A percentile compares a stretch with the other conserved stretches of the same genome.
Evolutionary conservation across 257 asterid species (phyloP).

Genomic region (Solanum virginianum): DNA sequence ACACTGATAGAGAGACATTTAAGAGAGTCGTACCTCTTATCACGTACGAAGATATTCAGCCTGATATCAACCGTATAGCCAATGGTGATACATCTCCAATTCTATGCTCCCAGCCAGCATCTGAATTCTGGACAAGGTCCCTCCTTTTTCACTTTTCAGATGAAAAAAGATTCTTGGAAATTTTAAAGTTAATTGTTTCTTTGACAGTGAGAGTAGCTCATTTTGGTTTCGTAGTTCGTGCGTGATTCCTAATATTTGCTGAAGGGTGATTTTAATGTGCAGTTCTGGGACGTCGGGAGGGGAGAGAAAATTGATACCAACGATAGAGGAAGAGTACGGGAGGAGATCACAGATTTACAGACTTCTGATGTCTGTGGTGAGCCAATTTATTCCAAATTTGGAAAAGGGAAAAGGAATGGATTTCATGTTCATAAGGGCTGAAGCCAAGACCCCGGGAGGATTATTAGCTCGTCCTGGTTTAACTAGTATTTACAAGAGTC

Average conservation of each 20-base stretch:
- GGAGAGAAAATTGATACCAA: background rate
- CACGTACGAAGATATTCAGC: conserved; percentile 22
- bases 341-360: background rate
- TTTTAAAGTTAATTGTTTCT: too few relatives aligned
- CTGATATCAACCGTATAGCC: conserved; percentile 17
- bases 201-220: background rate
- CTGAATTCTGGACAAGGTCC: conserved; percentile 25
- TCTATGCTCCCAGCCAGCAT: conserved; percentile 18
- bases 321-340: background rate
- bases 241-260: background rate
- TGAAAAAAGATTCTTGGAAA: background rate
- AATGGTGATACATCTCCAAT: conserved; percentile 20
- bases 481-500: background rate
- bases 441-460: background rate
- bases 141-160: background rate
- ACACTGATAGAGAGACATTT: conserved; percentile 17
- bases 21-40: conserved; percentile 18
- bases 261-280: background rate
- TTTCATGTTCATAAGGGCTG: background rate
- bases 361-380: background rate
- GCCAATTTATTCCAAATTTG: background rate
- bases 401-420: background rate
- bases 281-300: background rate
- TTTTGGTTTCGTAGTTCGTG: background rate
- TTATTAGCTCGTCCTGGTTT: background rate